Evolutionary conservation across 768 basidiomycete species (phyloP).

Genomic region (Clitopilus passeckerianus): DNA sequence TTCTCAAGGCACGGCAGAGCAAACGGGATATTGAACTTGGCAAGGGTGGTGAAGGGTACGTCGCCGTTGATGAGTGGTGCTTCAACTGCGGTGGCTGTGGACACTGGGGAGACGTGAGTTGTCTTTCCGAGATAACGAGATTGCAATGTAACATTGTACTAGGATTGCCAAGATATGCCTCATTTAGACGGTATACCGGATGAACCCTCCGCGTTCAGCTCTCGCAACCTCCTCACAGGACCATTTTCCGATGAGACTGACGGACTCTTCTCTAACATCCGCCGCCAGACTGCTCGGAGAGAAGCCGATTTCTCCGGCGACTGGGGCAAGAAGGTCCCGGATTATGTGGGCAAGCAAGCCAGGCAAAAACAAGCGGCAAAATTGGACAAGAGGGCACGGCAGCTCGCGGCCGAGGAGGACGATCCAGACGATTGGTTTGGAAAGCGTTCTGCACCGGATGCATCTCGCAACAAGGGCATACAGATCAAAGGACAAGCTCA

Average conservation of each 20-base stretch:
- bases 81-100: conserved; percentile 73
- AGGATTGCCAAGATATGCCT: conserved; percentile 57
- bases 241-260: conserved; percentile 54
- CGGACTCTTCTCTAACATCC: conserved; percentile 12
- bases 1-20: conserved; percentile 40
- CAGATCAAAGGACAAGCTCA: background rate
- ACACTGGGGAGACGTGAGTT: conserved; percentile 76
- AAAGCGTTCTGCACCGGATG: conserved; percentile 17
- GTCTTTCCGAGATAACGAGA: background rate
- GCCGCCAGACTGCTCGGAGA: background rate
- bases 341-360: conserved; percentile 62
- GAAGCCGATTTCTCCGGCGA: conserved; percentile 29
- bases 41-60: conserved; percentile 74
- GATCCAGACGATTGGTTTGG: conserved; percentile 62
- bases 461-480: background rate
- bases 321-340: conserved; percentile 42
- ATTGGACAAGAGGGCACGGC: conserved; percentile 44
- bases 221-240: conserved; percentile 52
- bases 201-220: conserved; percentile 67
- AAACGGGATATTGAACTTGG: conserved; percentile 51
- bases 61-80: conserved; percentile 73
- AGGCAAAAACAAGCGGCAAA: conserved; percentile 55
- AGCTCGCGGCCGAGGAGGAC: conserved; percentile 45
- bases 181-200: conserved; percentile 34
- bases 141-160: background rate